Evolutionary conservation across 1,284 basidiomycete genomes (phyloP).

Genomic region (Microstroma glucosiphilum): DNA sequence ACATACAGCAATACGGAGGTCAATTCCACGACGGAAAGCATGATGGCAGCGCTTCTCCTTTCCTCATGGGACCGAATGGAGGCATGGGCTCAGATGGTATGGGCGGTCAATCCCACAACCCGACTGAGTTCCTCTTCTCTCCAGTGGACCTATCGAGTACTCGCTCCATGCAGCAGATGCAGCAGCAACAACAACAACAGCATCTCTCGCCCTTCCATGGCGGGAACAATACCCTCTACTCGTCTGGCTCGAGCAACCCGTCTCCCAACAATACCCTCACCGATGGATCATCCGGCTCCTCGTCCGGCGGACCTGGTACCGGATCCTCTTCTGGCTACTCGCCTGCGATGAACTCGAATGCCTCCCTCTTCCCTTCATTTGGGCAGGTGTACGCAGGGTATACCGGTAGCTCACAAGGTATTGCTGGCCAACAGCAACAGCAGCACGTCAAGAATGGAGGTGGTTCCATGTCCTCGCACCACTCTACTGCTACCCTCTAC

Average conservation of each 20-base stretch:
- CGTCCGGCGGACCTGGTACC: not conserved
- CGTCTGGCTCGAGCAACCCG: not conserved
- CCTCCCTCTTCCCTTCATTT: slow-evolving; percentile 2
- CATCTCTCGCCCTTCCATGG: not conserved
- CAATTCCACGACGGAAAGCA: slow-evolving; percentile 1
- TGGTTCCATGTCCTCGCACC: no score
- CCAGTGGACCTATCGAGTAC: not conserved
- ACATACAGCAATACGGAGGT: slow-evolving; percentile 2
- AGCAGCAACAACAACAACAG: slow-evolving; percentile 7
- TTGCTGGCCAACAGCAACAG: not conserved
- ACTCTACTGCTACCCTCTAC: no score
- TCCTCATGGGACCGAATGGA: not conserved
- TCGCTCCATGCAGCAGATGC: slow-evolving; percentile 3
- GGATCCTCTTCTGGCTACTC: not conserved
- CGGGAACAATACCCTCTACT: not conserved
- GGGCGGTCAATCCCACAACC: not conserved
- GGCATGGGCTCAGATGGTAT: not conserved
- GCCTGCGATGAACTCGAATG: not conserved
- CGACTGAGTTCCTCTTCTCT: slow-evolving; percentile 1
- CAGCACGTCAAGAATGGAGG: not conserved
- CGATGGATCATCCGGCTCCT: not conserved
- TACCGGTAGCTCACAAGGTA: not conserved
- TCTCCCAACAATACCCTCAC: not conserved
- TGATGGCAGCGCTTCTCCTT: not conserved
- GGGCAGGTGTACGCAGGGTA: slow-evolving; percentile 2